Evolutionary conservation across 2,329 filamentous ascomycete species (phyloP), one percentile per base, ranked within the genome.

Genomic region (Ascochyta clinopodiicola): DNA sequence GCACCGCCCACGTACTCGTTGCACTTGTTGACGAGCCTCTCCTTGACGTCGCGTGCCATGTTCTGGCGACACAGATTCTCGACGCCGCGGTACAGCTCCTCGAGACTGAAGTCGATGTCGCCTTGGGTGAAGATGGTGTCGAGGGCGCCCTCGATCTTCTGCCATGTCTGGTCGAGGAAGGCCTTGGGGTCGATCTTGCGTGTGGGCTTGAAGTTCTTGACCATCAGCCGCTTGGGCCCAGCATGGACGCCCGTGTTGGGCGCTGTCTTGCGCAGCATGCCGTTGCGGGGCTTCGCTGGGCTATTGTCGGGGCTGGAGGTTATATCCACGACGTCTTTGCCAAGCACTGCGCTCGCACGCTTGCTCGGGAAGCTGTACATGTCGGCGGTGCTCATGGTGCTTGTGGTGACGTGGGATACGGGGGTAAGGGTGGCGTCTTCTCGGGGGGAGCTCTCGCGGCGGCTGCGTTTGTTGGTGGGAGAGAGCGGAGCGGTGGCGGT

Each of bases 1-100:
- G 73, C 77, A 2, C 77, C 78, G 34, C 77, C 73, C 10, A 88
- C 80, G 75, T 96, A 88, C 13, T 74, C 76, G 56, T 88, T 86
- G 70, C 89, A 91, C 61, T 85, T 84, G 10, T 80, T 78, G 61
- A 86, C 83, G 44, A 98, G 80, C 70, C 84, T 82, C 36, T 83
- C 80, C 66, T 88, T 90, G 49, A 97, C 77, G 50, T 86, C 82
- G 17, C 84, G 82, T 2, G 91, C 89, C 65, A 87, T 84, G 1
- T 88, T 90, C 66, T 90, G 89, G 48, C 92, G 85, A 74, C 95
- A 99, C 10, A 96, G 82, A 71, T 96, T 92, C 81, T 99, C 95
- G 1, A 96, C 91, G 4, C 90, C 91, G 44, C 91, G 86, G 73
- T 97, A 98, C 13, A 99, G 81, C 65, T 91, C 88, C 76, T 98